phyloP scores from a whole-genome alignment of 2,329 filamentous ascomycete genomes.

The Trematosphaeria pertusa region DNA sequence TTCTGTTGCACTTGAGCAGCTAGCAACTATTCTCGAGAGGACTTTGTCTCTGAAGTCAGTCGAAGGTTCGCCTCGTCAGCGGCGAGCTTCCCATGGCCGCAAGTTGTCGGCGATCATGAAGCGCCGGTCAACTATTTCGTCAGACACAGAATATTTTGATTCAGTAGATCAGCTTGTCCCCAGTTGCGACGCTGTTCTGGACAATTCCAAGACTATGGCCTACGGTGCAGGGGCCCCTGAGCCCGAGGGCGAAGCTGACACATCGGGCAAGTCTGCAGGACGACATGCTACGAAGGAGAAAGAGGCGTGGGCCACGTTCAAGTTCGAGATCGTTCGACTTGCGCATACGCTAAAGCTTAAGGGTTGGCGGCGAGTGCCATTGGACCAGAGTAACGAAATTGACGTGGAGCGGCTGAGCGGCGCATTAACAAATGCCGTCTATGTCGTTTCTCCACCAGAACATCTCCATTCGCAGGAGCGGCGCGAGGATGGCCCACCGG shows the following conservation, averaged over 20 bases:
- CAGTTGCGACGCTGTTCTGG: slow-evolving; percentile 80
- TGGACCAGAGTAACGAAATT: slow-evolving; percentile 73
- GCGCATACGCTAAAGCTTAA: slow-evolving; percentile 88
- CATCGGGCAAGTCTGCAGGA: slow-evolving; percentile 46
- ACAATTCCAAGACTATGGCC: slow-evolving; percentile 87
- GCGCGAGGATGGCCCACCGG: slow-evolving; percentile 42
- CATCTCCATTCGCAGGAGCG: slow-evolving; percentile 58
- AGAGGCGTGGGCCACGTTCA: slow-evolving; percentile 85
- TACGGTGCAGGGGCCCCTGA: slow-evolving; percentile 67
- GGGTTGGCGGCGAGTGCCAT: slow-evolving; percentile 84
- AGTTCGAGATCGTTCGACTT: slow-evolving; percentile 87
- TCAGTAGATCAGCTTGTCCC: slow-evolving; percentile 81
- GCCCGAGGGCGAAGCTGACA: slow-evolving; percentile 49
- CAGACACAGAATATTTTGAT: slow-evolving; percentile 85
- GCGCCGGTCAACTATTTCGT: slow-evolving; percentile 65
- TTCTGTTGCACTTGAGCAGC: slow-evolving; percentile 75
- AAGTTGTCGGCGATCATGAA: slow-evolving; percentile 45
- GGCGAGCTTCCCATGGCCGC: slow-evolving; percentile 33
- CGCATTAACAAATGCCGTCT: slow-evolving; percentile 94
- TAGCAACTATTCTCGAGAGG: slow-evolving; percentile 81
- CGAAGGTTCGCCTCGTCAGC: slow-evolving; percentile 49
- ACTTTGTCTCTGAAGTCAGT: slow-evolving; percentile 58
- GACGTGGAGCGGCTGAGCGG: slow-evolving; percentile 82
- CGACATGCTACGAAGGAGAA: slow-evolving; percentile 69
- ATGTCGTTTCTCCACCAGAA: slow-evolving; percentile 84